phyloP scores from a whole-genome alignment of 352 stramenopile species.

The Bremia lactucae region DNA sequence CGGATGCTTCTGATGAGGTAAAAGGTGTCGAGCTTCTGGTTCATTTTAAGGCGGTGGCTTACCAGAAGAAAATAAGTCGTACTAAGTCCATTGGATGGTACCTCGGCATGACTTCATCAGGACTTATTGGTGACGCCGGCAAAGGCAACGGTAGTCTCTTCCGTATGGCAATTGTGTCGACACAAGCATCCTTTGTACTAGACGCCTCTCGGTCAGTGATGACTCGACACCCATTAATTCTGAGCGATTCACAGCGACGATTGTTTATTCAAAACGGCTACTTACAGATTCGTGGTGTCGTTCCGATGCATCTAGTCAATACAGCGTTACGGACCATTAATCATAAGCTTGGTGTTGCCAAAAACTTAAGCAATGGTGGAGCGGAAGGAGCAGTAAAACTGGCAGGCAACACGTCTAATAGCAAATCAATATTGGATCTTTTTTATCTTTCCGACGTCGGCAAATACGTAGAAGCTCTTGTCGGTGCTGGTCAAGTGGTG shows the following conservation, averaged over 20 bases:
- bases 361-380: slow-evolving; percentile 59
- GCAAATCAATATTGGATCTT: slow-evolving; percentile 43
- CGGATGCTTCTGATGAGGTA: slow-evolving; percentile 6
- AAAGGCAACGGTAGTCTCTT: slow-evolving; percentile 41
- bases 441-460: slow-evolving; percentile 38
- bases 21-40: slow-evolving; percentile 9
- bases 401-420: slow-evolving; percentile 61
- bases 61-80: slow-evolving; percentile 62
- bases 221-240: slow-evolving; percentile 12
- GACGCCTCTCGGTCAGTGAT: slow-evolving; percentile 27
- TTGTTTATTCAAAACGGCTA: slow-evolving; percentile 70
- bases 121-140: slow-evolving; percentile 42
- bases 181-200: slow-evolving; percentile 36
- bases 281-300: slow-evolving; percentile 48
- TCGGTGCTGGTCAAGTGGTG: slow-evolving; percentile 34
- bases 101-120: slow-evolving; percentile 22
- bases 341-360: slow-evolving; percentile 59
- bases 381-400: slow-evolving; percentile 65
- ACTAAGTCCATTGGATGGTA: slow-evolving; percentile 42
- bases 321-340: slow-evolving; percentile 55
- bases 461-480: slow-evolving; percentile 53
- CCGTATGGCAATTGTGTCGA: slow-evolving; percentile 30
- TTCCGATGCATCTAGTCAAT: slow-evolving; percentile 46
- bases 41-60: slow-evolving; percentile 43
- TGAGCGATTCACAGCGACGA: slow-evolving; percentile 48